phyloP scores from a whole-genome alignment of 2,329 filamentous ascomycete species.

The Colletotrichum musicola region DNA sequence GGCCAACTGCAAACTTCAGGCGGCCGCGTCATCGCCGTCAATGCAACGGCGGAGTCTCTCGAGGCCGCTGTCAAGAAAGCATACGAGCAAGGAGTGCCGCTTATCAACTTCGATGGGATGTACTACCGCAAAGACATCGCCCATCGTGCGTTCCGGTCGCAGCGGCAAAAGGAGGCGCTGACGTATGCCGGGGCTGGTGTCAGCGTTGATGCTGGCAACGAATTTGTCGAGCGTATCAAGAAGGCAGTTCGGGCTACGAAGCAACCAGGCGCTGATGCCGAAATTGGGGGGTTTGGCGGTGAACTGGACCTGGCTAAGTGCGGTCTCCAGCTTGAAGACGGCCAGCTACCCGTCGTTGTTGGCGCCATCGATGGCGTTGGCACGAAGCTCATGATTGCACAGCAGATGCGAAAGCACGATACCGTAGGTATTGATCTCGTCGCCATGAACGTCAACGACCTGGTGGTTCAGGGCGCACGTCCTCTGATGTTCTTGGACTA shows the following conservation, averaged over 20 bases:
- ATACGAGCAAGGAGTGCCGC: constrained; percentile 77
- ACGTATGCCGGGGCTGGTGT: constrained; percentile 96
- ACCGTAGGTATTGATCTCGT: constrained; percentile 97
- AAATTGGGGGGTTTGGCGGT: constrained; percentile 96
- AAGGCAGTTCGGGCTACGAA: constrained; percentile 86
- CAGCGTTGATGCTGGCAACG: constrained; percentile 93
- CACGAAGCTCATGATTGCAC: constrained; percentile 96
- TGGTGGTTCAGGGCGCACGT: constrained; percentile 95
- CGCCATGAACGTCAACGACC: constrained; percentile 98
- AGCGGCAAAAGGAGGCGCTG: constrained; percentile 65
- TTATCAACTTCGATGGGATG: constrained; percentile 84
- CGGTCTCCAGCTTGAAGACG: constrained; percentile 62
- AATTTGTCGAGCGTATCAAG: constrained; percentile 93
- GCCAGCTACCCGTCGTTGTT: constrained; percentile 79
- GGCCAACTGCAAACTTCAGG: constrained; percentile 77
- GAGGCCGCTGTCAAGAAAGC: constrained; percentile 83
- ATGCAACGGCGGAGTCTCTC: constrained; percentile 74
- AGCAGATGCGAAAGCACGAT: constrained; percentile 88
- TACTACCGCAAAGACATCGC: constrained; percentile 90
- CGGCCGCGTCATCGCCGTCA: constrained; percentile 87
- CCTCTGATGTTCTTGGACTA: constrained; percentile 98
- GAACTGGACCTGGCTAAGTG: constrained; percentile 81
- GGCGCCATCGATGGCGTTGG: constrained; percentile 96
- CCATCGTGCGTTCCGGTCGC: constrained; percentile 73
- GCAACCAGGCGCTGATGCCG: constrained; percentile 88